A percentile compares a stretch with the other conserved stretches of the same genome.
Evolutionary conservation across 2,329 filamentous ascomycete species (phyloP).

Genomic region (Colletotrichum sansevieriae): DNA sequence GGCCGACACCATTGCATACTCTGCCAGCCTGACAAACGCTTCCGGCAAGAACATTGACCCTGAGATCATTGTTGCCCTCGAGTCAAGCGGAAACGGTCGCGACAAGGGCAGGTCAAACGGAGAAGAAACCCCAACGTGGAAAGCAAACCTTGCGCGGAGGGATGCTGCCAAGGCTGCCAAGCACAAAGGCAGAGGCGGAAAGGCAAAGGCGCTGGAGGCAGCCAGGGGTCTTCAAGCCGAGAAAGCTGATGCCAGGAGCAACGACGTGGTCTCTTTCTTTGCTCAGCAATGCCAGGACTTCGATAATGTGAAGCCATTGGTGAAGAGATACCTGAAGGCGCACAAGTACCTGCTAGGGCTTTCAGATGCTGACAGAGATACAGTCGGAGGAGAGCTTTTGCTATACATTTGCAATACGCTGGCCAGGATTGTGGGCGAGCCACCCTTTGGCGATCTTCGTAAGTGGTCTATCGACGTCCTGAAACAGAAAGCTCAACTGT

Average conservation of each 20-base stretch:
- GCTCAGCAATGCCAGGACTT: conserved; percentile 60
- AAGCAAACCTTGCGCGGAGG: conserved; percentile 26
- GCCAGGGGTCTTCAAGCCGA: conserved; percentile 52
- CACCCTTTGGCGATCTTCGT: conserved; percentile 8
- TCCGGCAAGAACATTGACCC: conserved; percentile 73
- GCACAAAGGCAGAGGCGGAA: conserved; percentile 40
- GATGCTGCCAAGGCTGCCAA: conserved; percentile 24
- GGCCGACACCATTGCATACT: conserved; percentile 76
- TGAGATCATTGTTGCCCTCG: conserved; percentile 70
- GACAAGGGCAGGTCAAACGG: conserved; percentile 31
- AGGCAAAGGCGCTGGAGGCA: conserved; percentile 52
- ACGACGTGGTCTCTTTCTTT: conserved; percentile 56
- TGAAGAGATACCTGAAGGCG: conserved; percentile 61
- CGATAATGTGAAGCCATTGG: conserved; percentile 57
- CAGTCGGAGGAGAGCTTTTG: conserved; percentile 51
- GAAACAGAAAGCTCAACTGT: too few relatives aligned
- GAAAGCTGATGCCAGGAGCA: conserved; percentile 48
- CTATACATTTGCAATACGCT: conserved; percentile 54
- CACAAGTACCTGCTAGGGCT: conserved; percentile 57
- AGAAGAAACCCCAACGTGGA: not conserved
- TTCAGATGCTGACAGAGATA: conserved; percentile 47
- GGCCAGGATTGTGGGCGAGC: not conserved
- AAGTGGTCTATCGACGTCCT: not conserved
- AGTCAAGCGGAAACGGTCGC: not conserved
- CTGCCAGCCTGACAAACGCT: conserved; percentile 76